A percentile compares a stretch with the other conserved stretches of the same genome.
Evolutionary conservation across 768 basidiomycete species (phyloP).

Genomic region (Tulasnella calospora): DNA sequence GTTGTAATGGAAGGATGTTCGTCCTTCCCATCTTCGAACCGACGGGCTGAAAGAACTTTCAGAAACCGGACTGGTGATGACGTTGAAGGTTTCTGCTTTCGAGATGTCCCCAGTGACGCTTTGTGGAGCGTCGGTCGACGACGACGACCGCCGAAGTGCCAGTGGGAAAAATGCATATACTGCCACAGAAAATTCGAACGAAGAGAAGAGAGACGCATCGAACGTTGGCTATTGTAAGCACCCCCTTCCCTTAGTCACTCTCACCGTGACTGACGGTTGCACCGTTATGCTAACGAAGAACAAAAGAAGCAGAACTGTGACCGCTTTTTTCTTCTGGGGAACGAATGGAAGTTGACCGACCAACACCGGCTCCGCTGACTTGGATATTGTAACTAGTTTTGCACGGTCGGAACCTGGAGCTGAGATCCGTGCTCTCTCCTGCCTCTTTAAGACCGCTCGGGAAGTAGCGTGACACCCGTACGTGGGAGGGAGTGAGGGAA

Average conservation of each 20-base stretch:
- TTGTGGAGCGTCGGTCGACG: not conserved
- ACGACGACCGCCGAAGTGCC: not conserved
- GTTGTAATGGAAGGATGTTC: not conserved
- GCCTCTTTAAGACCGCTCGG: not conserved
- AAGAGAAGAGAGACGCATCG: no score
- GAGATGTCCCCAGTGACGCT: not conserved
- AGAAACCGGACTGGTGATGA: not conserved
- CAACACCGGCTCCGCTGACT: not conserved
- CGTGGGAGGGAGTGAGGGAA: not conserved
- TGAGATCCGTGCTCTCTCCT: constrained; percentile 5
- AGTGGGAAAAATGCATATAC: not conserved
- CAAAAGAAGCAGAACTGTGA: not conserved
- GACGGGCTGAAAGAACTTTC: not conserved
- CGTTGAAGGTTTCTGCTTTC: not conserved
- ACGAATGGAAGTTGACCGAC: not conserved
- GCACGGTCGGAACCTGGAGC: not conserved
- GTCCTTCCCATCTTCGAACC: not conserved
- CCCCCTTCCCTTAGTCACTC: not conserved
- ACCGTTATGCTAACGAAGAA: not conserved
- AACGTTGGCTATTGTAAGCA: not conserved
- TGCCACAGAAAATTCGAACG: not conserved
- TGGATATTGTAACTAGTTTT: not conserved
- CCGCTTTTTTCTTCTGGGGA: not conserved
- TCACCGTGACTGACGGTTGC: not conserved
- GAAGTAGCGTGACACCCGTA: not conserved